Evolutionary conservation across 306 rosid species (phyloP).

Genomic region (Acacia melanoxylon): DNA sequence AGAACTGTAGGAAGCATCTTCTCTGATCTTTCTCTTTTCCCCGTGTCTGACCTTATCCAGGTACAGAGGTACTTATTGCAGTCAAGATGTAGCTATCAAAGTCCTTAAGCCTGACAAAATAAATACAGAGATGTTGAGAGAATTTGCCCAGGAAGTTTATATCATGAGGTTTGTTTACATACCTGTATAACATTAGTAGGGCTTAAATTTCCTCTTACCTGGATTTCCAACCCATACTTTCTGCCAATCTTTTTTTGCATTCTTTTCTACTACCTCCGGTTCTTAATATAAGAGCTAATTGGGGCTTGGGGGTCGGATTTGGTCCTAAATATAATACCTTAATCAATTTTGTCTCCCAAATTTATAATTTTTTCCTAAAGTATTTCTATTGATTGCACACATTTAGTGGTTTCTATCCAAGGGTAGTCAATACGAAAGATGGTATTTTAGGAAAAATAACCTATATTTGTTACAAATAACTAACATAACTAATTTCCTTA

Average conservation of each 20-base stretch:
- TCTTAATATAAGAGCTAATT: too few relatives aligned
- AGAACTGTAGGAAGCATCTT: constrained; percentile 28
- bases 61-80: constrained; percentile 88
- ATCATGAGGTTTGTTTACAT: constrained; percentile 81
- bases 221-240: neutral
- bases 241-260: constrained; percentile 9
- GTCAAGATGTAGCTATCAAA: constrained; percentile 97
- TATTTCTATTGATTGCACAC: too few relatives aligned
- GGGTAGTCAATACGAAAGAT: too few relatives aligned
- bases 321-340: too few relatives aligned
- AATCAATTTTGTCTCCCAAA: too few relatives aligned
- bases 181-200: constrained; percentile 24
- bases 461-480: too few relatives aligned
- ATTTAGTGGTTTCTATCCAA: too few relatives aligned
- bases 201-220: constrained; percentile 25
- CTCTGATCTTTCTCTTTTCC: constrained; percentile 38
- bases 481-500: too few relatives aligned
- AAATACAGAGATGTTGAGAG: constrained; percentile 81
- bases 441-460: too few relatives aligned
- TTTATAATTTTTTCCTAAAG: too few relatives aligned
- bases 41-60: constrained; percentile 47
- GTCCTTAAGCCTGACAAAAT: constrained; percentile 84
- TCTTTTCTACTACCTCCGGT: neutral
- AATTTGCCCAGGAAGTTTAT: constrained; percentile 97
- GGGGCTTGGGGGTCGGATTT: too few relatives aligned